Evolutionary conservation across 1,284 basidiomycete species (phyloP).

Genomic region (Schizophyllum commune): DNA sequence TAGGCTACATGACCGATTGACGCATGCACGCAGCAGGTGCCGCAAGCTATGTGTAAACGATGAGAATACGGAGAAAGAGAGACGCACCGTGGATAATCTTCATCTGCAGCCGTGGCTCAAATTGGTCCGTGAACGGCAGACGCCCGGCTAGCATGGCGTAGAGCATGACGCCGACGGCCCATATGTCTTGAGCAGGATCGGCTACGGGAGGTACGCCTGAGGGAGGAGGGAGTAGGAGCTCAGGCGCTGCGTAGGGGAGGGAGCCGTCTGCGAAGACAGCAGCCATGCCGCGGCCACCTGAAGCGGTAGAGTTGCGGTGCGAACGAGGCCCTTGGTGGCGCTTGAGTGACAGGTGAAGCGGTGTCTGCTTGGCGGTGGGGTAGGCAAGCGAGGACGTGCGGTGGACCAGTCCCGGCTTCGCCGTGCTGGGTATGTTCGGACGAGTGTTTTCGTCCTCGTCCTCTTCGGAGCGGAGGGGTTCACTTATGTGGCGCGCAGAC

Average conservation of each 20-base stretch:
- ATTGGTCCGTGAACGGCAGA: conserved; percentile 80
- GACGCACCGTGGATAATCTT: conserved; percentile 79
- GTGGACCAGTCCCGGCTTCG: conserved; percentile 16
- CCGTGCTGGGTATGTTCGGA: not conserved
- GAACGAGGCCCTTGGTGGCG: conserved; percentile 17
- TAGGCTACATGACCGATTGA: conserved; percentile 1
- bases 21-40: not conserved
- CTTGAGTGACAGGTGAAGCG: conserved; percentile 8
- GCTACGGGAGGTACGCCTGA: conserved; percentile 16
- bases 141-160: conserved; percentile 76
- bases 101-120: conserved; percentile 84
- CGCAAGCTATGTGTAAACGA: not conserved
- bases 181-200: conserved; percentile 81
- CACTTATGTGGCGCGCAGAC: conserved; percentile 59
- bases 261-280: conserved; percentile 69
- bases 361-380: not conserved
- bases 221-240: conserved; percentile 25
- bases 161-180: conserved; percentile 87
- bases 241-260: conserved; percentile 82
- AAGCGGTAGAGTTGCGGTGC: conserved; percentile 55
- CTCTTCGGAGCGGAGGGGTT: conserved; percentile 36
- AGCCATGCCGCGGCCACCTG: conserved; percentile 14
- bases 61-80: not conserved
- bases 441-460: conserved; percentile 15
- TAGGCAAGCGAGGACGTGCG: conserved; percentile 29